Evolutionary conservation across 1,284 basidiomycete genomes (phyloP), one percentile per base, ranked within the genome.

Genomic region (Trichosporon ovoides): DNA sequence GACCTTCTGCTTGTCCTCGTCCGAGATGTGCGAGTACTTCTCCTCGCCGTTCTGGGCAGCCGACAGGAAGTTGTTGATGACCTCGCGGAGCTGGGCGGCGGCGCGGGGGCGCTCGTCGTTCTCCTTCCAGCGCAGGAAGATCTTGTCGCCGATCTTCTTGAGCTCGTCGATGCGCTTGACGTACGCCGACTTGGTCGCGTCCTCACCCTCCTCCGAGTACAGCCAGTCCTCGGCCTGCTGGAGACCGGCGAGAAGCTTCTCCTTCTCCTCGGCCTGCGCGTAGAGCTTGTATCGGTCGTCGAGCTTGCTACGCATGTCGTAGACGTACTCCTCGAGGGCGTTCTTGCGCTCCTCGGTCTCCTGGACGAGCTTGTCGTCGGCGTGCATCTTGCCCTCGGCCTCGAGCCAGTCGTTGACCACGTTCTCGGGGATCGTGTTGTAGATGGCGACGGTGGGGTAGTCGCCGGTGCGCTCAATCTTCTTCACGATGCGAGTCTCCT

Each of bases 291-390:
- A 94, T 55, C 87, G 84, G 59, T 88, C 88, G 36, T 96, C 92
- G 61, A 97, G 84, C 80, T 95, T 96, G 77, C 85, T 81, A 55
- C 92, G 88, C 68, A 83, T 91, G 76, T 97, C 91, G 80, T 96
- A 96, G 64, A 96, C 87, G 81, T 94, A 96, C 80, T 96, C 93
- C 80, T 97, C 93, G 22, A 97, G 85, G 14, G 92, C 91, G 76
- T 97, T 96, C 82, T 95, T 97, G 76, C 89, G 86, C 78, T 96
- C 89, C 85, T 95, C 91, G 58, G 93, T 96, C 77, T 96, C 93
- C 79, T 85, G 84, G 54, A 97, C 93, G 62, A 96, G 87, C 82
- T 94, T 96, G 80, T 97, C 93, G 57, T 83, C 80, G 37, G 88
- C 83, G 75, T 87, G 83, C 90, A 97, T 91, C 78, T 88, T 81